These are phyloP conservation scores for Irpex sp. DNA, from an alignment of 1,284 basidiomycete genomes.

Conservation along the genomic window DNA sequence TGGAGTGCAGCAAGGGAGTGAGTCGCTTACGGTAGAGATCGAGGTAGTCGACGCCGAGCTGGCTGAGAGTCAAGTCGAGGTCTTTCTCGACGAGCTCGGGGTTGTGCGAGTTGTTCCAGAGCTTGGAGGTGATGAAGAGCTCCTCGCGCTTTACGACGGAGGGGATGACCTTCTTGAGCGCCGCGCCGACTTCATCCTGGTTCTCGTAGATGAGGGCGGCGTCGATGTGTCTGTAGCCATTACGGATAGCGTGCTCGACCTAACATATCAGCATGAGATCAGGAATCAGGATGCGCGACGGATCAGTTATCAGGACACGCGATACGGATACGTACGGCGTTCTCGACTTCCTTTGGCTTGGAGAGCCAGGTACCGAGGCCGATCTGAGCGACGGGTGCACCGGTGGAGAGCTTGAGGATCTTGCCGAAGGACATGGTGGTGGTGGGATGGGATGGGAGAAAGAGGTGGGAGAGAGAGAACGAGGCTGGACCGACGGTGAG, in stretches of 20 bases:
- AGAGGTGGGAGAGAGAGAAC: background rate
- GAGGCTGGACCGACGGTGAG: background rate
- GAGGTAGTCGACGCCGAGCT: constrained; percentile 70
- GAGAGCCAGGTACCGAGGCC: constrained; percentile 85
- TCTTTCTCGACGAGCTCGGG: constrained; percentile 64
- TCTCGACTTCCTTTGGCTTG: constrained; percentile 71
- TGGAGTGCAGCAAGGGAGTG: background rate
- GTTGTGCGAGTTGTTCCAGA: constrained; percentile 69
- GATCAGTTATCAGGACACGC: background rate
- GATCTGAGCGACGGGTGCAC: constrained; percentile 57
- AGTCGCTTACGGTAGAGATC: constrained; percentile 56
- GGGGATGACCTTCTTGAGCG: constrained; percentile 73
- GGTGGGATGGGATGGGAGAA: background rate
- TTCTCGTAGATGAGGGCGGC: constrained; percentile 70
- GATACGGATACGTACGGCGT: constrained; percentile 44
- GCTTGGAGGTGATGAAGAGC: constrained; percentile 81
- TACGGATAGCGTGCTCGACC: constrained; percentile 69
- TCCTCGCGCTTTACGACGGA: constrained; percentile 77
- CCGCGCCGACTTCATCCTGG: constrained; percentile 70
- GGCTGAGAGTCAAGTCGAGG: constrained; percentile 68
- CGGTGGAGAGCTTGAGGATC: constrained; percentile 46
- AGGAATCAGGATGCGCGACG: background rate
- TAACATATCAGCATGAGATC: constrained; percentile 22
- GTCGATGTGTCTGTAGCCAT: constrained; percentile 80
- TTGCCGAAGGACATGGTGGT: constrained; percentile 57